Conservation (phyloP, 495 filamentous ascomycete genomes). For the Xylaria telfairii region DNA sequence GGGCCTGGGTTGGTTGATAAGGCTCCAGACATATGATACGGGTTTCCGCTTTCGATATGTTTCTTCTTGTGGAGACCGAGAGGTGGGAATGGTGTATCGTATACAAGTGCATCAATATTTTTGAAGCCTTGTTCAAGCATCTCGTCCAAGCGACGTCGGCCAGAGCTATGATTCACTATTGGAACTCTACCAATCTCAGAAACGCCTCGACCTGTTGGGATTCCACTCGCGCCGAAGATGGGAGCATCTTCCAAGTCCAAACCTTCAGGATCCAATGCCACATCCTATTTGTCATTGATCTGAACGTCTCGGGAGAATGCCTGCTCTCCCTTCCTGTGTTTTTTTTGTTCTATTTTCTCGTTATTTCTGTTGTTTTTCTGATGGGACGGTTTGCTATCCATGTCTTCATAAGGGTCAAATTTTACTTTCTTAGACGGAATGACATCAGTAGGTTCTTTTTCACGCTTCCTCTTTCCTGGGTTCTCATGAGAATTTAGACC, state of each 20-base stretch:
- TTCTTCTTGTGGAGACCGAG: background rate
- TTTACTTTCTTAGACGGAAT: constrained; percentile 11
- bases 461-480: background rate
- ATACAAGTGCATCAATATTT: constrained; percentile 11
- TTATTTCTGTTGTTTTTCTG: background rate
- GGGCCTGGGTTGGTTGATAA: background rate
- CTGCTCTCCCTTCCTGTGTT: background rate
- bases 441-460: background rate
- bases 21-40: constrained; percentile 14
- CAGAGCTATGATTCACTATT: background rate
- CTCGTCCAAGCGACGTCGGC: constrained; percentile 21
- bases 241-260: background rate
- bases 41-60: background rate
- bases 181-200: background rate
- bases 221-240: background rate
- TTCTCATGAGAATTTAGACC: background rate
- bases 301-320: background rate
- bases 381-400: no score
- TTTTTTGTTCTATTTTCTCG: background rate
- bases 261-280: constrained; percentile 21
- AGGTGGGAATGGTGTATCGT: constrained; percentile 7
- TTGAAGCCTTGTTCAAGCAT: constrained; percentile 23
- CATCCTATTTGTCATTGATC: constrained; percentile 28
- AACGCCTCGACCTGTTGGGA: background rate
- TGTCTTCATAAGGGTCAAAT: background rate